Conservation (phyloP, 1,284 basidiomycete genomes). For the Moniliella sp. region DNA sequence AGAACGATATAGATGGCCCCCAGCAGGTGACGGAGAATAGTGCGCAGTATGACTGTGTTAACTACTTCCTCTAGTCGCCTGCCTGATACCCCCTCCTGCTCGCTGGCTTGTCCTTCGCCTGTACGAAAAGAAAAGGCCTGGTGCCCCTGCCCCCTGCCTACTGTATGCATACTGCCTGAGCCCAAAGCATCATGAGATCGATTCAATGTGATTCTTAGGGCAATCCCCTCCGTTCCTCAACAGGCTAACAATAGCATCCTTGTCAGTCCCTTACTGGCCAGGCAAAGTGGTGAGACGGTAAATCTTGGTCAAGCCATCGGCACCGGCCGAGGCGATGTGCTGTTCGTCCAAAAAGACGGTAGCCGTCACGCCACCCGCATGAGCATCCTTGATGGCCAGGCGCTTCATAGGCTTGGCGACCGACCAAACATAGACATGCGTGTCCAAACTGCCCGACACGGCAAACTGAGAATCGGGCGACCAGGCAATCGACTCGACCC, state of each 20-base stretch:
- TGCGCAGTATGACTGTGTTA: constrained; percentile 1
- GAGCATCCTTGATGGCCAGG: constrained; percentile 47
- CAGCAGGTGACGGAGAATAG: constrained; percentile 12
- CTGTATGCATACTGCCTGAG: no score
- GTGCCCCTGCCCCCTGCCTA: no score
- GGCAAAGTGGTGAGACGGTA: no score
- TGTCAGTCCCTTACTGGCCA: no score
- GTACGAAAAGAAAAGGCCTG: no score
- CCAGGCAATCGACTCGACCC: constrained; percentile 60
- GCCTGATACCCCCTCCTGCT: no score
- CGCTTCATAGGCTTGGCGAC: constrained; percentile 55
- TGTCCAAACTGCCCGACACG: constrained; percentile 71
- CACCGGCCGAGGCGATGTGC: constrained; percentile 52
- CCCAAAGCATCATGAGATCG: no score
- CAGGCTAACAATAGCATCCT: no score
- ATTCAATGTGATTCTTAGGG: no score
- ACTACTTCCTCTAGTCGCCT: constrained; percentile 1
- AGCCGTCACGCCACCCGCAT: constrained; percentile 39
- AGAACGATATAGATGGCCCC: constrained; percentile 51
- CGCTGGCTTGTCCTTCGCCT: no score
- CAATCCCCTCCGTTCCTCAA: no score
- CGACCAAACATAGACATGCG: constrained; percentile 72
- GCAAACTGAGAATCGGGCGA: constrained; percentile 52
- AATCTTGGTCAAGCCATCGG: constrained; percentile 48
- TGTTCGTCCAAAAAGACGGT: constrained; percentile 55